A percentile compares a stretch with the other conserved stretches of the same genome.
Evolutionary conservation across 2,329 filamentous ascomycete genomes (phyloP).

Genomic region (Chrysoporthe cubensis): DNA sequence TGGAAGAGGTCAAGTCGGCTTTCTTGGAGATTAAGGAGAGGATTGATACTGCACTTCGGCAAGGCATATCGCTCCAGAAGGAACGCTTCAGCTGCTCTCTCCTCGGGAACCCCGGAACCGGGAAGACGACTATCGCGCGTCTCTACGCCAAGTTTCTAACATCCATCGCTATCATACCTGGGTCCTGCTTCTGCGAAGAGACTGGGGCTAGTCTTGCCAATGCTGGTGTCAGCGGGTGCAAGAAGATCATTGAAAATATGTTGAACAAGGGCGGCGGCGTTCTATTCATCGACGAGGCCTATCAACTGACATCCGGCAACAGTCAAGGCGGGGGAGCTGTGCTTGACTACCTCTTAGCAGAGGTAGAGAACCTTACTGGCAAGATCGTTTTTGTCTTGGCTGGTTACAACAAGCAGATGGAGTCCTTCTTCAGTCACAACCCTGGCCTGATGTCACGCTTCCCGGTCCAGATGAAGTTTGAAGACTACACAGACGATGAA

Average conservation of each 20-base stretch:
- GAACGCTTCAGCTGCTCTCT: conserved; percentile 67
- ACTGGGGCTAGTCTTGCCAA: conserved; percentile 70
- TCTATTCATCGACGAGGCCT: conserved; percentile 79
- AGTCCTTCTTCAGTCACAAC: conserved; percentile 76
- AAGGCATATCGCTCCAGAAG: conserved; percentile 55
- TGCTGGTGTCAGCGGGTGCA: conserved; percentile 60
- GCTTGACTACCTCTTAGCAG: conserved; percentile 71
- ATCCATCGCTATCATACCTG: conserved; percentile 64
- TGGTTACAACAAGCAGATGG: conserved; percentile 76
- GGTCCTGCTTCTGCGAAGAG: conserved; percentile 64
- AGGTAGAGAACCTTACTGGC: conserved; percentile 72
- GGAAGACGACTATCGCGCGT: conserved; percentile 77
- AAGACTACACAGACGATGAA: conserved; percentile 70
- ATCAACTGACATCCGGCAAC: conserved; percentile 68
- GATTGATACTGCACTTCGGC: conserved; percentile 63
- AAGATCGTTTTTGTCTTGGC: conserved; percentile 74
- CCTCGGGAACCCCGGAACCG: conserved; percentile 77
- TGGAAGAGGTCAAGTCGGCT: conserved; percentile 69
- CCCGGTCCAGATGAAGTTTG: conserved; percentile 66
- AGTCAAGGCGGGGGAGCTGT: conserved; percentile 63
- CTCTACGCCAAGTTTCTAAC: conserved; percentile 70
- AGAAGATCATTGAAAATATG: conserved; percentile 61
- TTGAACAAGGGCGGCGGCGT: conserved; percentile 66
- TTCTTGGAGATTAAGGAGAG: conserved; percentile 66
- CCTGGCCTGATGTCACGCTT: conserved; percentile 72